Conservation (phyloP, 768 basidiomycete species). For the Cystobasidiopsis lactophilus region DNA sequence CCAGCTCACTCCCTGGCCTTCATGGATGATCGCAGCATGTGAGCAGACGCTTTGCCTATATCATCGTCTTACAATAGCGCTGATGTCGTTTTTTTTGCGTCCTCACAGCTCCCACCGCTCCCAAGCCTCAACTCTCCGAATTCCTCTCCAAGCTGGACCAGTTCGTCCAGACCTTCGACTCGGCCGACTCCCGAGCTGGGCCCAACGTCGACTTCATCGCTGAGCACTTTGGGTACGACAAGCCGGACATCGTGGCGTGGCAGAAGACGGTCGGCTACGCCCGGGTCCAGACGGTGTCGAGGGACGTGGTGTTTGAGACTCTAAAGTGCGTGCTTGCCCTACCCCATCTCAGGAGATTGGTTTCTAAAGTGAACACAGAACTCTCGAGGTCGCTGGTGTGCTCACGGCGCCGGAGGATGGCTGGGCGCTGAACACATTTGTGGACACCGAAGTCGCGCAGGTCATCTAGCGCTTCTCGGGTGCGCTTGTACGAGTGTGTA, state of each 20-base stretch:
- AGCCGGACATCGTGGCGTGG: slow-evolving; percentile 50
- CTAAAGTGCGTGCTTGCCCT: too few relatives aligned
- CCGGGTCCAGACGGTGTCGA: slow-evolving; percentile 9
- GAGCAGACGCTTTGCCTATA: too few relatives aligned
- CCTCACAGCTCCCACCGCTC: slow-evolving; percentile 5
- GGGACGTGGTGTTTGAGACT: slow-evolving; percentile 15
- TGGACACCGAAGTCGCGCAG: slow-evolving; percentile 14
- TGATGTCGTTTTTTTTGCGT: neutral
- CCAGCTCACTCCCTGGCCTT: slow-evolving; percentile 75
- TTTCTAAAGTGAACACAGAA: too few relatives aligned
- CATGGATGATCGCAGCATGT: slow-evolving; percentile 86
- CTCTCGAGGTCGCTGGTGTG: slow-evolving; percentile 17
- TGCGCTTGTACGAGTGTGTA: too few relatives aligned
- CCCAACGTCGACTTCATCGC: slow-evolving; percentile 54
- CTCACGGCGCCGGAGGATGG: slow-evolving; percentile 8
- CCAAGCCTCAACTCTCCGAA: slow-evolving; percentile 29
- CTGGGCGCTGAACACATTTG: slow-evolving; percentile 17
- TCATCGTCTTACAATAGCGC: neutral
- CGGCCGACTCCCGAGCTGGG: slow-evolving; percentile 30
- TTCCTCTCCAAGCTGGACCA: slow-evolving; percentile 46
- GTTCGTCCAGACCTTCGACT: slow-evolving; percentile 43
- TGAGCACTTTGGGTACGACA: slow-evolving; percentile 54
- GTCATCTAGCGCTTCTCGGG: neutral
- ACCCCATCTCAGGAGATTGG: too few relatives aligned
- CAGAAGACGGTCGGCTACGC: slow-evolving; percentile 17